Conservation (phyloP, 2,329 filamentous ascomycete species). For the Fusarium denticulatum region DNA sequence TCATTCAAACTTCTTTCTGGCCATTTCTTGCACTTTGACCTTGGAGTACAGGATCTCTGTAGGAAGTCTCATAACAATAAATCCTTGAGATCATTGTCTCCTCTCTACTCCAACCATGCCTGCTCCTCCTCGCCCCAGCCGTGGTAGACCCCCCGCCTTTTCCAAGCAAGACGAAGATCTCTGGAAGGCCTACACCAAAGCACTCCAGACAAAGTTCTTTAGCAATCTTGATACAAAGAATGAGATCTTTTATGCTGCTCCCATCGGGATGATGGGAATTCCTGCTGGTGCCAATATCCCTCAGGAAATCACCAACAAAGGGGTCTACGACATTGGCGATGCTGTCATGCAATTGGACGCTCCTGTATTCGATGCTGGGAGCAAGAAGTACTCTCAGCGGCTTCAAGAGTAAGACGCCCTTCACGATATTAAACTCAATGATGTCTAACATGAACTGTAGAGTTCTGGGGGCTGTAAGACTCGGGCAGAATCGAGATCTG, state of each 20-base stretch:
- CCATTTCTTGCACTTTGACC: neutral
- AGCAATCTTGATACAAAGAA: neutral
- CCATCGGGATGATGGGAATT: neutral
- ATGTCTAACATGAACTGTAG: neutral
- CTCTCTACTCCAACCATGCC: neutral
- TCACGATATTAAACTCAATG: no score
- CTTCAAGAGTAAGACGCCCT: neutral
- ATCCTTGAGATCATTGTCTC: fast-evolving
- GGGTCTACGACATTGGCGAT: neutral
- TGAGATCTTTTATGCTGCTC: neutral
- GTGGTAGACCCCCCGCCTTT: neutral
- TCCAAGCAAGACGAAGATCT: neutral
- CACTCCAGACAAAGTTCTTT: neutral
- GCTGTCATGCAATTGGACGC: fast-evolving
- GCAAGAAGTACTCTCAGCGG: neutral
- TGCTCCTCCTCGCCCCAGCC: neutral
- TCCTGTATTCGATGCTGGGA: fast-evolving
- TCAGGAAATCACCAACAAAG: neutral
- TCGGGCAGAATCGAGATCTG: neutral
- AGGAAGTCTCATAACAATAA: no score
- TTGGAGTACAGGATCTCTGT: neutral
- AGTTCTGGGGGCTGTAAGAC: neutral
- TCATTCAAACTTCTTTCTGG: neutral
- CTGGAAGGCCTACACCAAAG: neutral
- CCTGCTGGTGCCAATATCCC: neutral